Base-by-base conservation (phyloP, 1,284 basidiomycete species). In the Malassezia restricta region DNA sequence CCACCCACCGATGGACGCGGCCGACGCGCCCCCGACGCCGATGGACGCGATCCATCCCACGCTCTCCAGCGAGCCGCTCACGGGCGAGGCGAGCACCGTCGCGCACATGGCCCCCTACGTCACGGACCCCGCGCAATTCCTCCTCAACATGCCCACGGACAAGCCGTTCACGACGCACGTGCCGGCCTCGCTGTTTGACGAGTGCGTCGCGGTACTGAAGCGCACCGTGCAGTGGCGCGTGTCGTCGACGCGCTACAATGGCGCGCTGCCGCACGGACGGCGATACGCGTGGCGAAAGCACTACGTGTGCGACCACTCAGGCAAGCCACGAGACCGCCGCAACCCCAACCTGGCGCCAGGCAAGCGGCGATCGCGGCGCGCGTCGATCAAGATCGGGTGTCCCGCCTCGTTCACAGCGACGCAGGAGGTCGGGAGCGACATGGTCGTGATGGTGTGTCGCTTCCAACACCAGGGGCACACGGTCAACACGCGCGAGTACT, bases 401-500 rank as follows among this genome's bases (percentile, higher is more conserved):
- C 53, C 53, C 9, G 53, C 53, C 5, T 55, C 53, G 27, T 55
- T 55, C 32, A 55, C 53, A 5, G 53, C 53, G 32, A 55, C 53
- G 9, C 53, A 55, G 40, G 53, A 55, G 33, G 40, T 50, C 27
- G 53, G 53, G 17, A 50, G 40, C 48, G 53, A 55, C 40, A 50
- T 41, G 31, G 53, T 55, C 17, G 45, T 49, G 24, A 45, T 55
- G 53, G 53, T 55, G 33, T 55, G 53, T 28, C 53, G 53, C 29
- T 55, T 55, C 40, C 53, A 55, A 47, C 53, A 55, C 40, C 53
- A 55, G 29, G 53, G 53, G 1, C 53, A 55, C 37, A 50, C 53
- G n/a, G 53, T 55, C 20, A 55, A 55, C 31, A 55, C 53, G 40
- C 53, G 53, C 30, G 53, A 55, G 31, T 55, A 55, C 35, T 55